Conservation (phyloP, 2,329 filamentous ascomycete species). For the Elsinoe arachidis region DNA sequence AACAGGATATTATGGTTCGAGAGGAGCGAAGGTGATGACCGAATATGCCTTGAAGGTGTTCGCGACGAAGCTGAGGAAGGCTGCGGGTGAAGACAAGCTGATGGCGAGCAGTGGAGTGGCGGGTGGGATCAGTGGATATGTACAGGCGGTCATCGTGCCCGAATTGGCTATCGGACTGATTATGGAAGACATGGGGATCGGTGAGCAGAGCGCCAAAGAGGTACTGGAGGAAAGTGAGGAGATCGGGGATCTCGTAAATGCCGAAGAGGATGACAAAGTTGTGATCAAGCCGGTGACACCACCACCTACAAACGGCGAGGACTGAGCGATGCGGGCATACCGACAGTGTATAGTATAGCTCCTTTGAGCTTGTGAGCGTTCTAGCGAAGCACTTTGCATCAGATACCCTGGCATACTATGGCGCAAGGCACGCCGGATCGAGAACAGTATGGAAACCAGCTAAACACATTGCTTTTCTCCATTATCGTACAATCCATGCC, state of each 20-base stretch:
- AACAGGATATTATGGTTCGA: conserved; percentile 29
- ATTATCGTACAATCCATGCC: not conserved
- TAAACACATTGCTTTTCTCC: not conserved
- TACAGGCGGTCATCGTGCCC: conserved; percentile 30
- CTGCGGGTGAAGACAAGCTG: conserved; percentile 24
- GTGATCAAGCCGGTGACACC: not conserved
- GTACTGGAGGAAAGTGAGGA: conserved; percentile 26
- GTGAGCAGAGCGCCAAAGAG: conserved; percentile 18
- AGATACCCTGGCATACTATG: not conserved
- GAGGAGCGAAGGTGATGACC: conserved; percentile 28
- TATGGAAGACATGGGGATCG: conserved; percentile 26
- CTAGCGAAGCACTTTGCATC: not conserved
- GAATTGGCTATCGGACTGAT: conserved; percentile 29
- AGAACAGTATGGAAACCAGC: not conserved
- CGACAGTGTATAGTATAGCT: too few relatives aligned
- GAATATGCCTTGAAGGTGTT: conserved; percentile 26
- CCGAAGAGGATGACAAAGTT: conserved; percentile 22
- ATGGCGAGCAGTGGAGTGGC: conserved; percentile 25
- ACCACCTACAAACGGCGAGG: conserved; percentile 8
- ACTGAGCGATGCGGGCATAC: not conserved
- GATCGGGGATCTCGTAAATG: conserved; percentile 26
- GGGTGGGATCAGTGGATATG: conserved; percentile 29
- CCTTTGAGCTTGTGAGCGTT: not conserved
- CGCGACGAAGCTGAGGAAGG: conserved; percentile 21
- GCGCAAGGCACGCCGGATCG: not conserved